Base-by-base conservation (phyloP, 2,329 filamentous ascomycete genomes). In the Aspergillaceae sp. region DNA sequence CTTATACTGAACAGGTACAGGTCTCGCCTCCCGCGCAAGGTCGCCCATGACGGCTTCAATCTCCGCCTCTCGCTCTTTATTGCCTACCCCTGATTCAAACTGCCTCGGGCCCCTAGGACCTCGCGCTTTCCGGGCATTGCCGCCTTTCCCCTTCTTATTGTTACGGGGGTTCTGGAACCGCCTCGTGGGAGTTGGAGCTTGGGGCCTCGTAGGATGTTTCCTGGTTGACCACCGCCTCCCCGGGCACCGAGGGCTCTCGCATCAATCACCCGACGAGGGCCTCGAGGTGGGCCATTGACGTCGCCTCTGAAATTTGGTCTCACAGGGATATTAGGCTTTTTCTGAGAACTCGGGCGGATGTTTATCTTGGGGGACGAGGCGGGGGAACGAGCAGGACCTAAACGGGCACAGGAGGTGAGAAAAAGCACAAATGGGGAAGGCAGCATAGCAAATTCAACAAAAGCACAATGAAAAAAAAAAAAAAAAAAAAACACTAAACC, bases 241-340 rank as follows among this genome's bases (percentile, higher is more conserved):
- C 53, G 54, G n/a, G 59, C 63, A 4, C 57, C 65, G 29, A 69
- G 57, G 5, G 64, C 62, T 41, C 66, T 57, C 9, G 66, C 66
- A 51, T 69, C 66, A 44, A 69, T 44, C 19, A 56, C 54, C 29
- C 61, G 57, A 9, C 11, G 58, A 34, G 61, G 55, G 35, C 54
- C 56, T 37, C 49, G 42, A 37, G 51, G 52, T 40, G 50, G 50
- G 35, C 51, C 51, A 29, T 51, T 47, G 28, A 50, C 33, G 10
- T 51, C 19, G 19, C 19, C 47, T 43, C 52, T 46, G 44, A 48
- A 41, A 43, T 50, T 56, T 42, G 56, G 49, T 41, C 53, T 48
- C 44, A 52, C 44, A 33, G 54, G 49, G 38, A 27, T 33, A 30
- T 42, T 32, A n/a, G 30, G 29, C 19, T 6, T 42, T 36, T 36